Base-by-base conservation (phyloP, 2,329 filamentous ascomycete genomes). In the Colletotrichum trifolii region DNA sequence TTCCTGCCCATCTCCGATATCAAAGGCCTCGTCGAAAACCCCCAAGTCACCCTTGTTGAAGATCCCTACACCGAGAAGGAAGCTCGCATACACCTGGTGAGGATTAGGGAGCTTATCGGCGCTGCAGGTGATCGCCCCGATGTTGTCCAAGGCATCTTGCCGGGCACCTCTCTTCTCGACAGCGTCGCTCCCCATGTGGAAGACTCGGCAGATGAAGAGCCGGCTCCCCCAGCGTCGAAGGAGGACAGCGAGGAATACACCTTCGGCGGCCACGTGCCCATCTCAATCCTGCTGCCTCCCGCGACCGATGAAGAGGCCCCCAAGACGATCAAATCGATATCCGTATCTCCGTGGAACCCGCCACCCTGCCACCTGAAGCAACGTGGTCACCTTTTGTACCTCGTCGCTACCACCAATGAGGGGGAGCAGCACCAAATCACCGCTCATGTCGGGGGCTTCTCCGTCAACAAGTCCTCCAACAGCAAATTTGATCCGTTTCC, bases 51-150 rank as follows among this genome's bases (percentile, higher is more conserved):
- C 58, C 82, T 99, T 71, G 89, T 97, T 59, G 91, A 97, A 79
- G 96, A 99, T 75, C 93, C 96, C 49, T 99, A 99, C 78, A 99
- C 93, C 47, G 96, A 99, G 82, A 98, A 97, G 82, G 96, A 99
- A 81, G 95, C 96, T 36, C 90, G 96, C 69, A 91, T 99, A 84
- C 96, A 99, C 79, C 83, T 98, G 69, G 89, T 99, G 56, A 87
- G 96, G 70, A 91, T 97, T 67, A 87, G 96, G 68, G 96, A 99
- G 76, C 86, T 99, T 69, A 94, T 99, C 71, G 96, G 96, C 53
- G 95, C 95, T 71, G 90, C 95, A 46, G 94, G 94, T 46, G 89
- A 97, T 77, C 90, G 94, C 66, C 91, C 93, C 59, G 96, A 98
- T 76, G 89, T 90, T 60, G 85, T 96, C 47, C 91, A 97, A 71